Percentiles rank a stretch among this genome's conserved stretches.
Evolutionary conservation across 1,284 basidiomycete species (phyloP).

Genomic region (Leccinum pachyderme): DNA sequence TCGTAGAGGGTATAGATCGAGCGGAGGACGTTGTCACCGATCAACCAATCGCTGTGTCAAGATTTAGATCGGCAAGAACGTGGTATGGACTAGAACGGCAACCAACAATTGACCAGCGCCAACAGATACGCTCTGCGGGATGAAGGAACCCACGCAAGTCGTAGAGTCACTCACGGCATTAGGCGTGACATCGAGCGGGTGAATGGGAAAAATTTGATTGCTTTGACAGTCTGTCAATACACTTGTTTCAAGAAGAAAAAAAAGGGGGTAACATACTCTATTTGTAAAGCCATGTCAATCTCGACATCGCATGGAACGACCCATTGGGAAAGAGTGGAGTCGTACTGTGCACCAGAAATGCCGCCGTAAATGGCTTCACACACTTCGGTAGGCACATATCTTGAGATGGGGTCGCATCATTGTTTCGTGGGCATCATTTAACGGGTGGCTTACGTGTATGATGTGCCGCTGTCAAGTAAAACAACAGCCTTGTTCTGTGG

Average conservation of each 20-base stretch:
- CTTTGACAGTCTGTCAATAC: slow-evolving; percentile 36
- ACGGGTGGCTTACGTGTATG: slow-evolving; percentile 59
- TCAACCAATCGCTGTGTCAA: slow-evolving; percentile 63
- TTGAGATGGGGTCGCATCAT: slow-evolving; percentile 26
- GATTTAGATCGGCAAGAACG: slow-evolving; percentile 7
- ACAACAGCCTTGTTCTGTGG: slow-evolving; percentile 68
- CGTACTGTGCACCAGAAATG: slow-evolving; percentile 57
- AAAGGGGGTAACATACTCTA: slow-evolving; percentile 48
- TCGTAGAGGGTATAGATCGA: slow-evolving; percentile 85
- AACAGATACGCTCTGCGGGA: slow-evolving; percentile 57
- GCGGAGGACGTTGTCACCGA: slow-evolving; percentile 81
- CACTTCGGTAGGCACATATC: slow-evolving; percentile 62
- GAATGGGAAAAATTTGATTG: slow-evolving; percentile 64
- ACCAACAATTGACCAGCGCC: slow-evolving; percentile 63
- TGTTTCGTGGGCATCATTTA: slow-evolving; percentile 4
- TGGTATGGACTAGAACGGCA: slow-evolving; percentile 1
- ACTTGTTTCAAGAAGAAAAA: slow-evolving; percentile 8
- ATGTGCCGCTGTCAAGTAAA: slow-evolving; percentile 74
- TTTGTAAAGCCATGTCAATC: slow-evolving; percentile 72
- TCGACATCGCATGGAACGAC: slow-evolving; percentile 66
- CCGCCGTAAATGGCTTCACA: slow-evolving; percentile 65
- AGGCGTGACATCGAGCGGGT: slow-evolving; percentile 71
- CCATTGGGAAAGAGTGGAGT: slow-evolving; percentile 56
- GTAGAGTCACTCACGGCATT: slow-evolving; percentile 41
- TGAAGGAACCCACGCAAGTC: slow-evolving; percentile 68